phyloP scores from a whole-genome alignment of 1,139 yeast genomes.

The Yamadazyma sp. region DNA sequence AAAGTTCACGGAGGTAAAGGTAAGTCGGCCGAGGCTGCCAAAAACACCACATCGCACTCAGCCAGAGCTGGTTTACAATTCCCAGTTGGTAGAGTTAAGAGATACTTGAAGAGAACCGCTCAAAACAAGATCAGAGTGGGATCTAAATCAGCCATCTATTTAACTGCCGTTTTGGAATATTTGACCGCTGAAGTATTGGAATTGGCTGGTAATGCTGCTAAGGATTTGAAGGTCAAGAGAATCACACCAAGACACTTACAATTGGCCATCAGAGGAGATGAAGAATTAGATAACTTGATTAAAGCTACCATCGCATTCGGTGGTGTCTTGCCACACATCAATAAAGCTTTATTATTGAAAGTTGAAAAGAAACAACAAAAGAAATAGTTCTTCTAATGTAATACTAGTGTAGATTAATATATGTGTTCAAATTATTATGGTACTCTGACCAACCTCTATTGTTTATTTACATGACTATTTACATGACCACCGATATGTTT shows the following conservation, averaged over 20 bases:
- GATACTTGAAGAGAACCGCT: constrained; percentile 88
- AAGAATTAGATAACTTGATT: constrained; percentile 92
- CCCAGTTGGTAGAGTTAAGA: constrained; percentile 98
- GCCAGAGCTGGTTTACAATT: constrained; percentile 97
- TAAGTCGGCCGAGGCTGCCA: constrained; percentile 71
- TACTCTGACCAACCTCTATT: constrained; percentile 1
- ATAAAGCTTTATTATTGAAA: constrained; percentile 88
- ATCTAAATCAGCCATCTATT: constrained; percentile 93
- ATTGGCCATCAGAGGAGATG: constrained; percentile 98
- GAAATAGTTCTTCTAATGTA: constrained; percentile 24
- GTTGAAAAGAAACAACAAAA: constrained; percentile 84
- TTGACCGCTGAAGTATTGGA: constrained; percentile 98
- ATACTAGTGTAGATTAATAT: constrained; percentile 17
- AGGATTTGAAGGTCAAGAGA: constrained; percentile 97
- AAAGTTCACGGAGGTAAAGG: constrained; percentile 98
- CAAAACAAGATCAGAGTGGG: constrained; percentile 96
- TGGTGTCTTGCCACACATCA: constrained; percentile 96
- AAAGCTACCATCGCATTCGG: constrained; percentile 99
- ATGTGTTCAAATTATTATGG: constrained; percentile 6
- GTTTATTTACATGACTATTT: constrained; percentile 11
- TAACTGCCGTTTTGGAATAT: constrained; percentile 96
- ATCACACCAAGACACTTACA: constrained; percentile 98
- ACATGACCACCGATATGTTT: not conserved
- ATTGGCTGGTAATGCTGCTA: constrained; percentile 98
- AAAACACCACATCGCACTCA: constrained; percentile 80